A percentile compares a stretch with the other conserved stretches of the same genome.
phyloP scores from a whole-genome alignment of 371 early-diverging fungal genomes.

The Sporodiniella umbellata region DNA sequence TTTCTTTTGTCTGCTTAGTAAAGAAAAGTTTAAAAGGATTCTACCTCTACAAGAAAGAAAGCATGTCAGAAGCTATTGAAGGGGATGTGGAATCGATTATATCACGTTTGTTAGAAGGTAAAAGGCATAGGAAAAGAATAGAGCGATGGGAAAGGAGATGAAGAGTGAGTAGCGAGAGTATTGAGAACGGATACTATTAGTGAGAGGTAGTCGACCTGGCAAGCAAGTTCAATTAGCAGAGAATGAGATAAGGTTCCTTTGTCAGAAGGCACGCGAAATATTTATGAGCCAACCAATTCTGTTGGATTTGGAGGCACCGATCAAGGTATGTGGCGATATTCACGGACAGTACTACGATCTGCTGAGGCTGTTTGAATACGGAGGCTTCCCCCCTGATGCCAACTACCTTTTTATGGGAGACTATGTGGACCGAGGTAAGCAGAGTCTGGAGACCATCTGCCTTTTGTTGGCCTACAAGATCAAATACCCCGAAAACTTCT shows the following conservation, averaged over 20 bases:
- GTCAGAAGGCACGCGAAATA: constrained; percentile 85
- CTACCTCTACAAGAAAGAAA: too few species aligned
- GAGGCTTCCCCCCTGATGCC: constrained; percentile 89
- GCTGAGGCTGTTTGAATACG: constrained; percentile 88
- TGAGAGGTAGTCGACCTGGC: constrained; percentile 91
- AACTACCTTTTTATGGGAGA: constrained; percentile 96
- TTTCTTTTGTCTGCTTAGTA: too few species aligned
- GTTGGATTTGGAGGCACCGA: constrained; percentile 94
- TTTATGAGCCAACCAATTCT: constrained; percentile 93
- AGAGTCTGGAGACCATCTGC: constrained; percentile 77
- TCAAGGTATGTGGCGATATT: constrained; percentile 88
- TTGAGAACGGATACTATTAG: too few species aligned
- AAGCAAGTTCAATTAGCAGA: constrained; percentile 80
- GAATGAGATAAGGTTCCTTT: constrained; percentile 86
- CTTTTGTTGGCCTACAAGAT: constrained; percentile 87
- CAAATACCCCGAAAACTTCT: constrained; percentile 96
- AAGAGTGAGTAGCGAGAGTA: too few species aligned
- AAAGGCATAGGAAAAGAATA: too few species aligned
- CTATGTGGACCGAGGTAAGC: constrained; percentile 95
- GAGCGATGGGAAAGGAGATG: too few species aligned
- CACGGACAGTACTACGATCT: constrained; percentile 96
- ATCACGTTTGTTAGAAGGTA: constrained; percentile 34
- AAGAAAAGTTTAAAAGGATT: too few species aligned
- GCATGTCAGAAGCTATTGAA: constrained; percentile 26
- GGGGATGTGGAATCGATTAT: constrained; percentile 29